Base-by-base conservation (phyloP, 2,329 filamentous ascomycete species). In the Colletotrichum musicola region DNA sequence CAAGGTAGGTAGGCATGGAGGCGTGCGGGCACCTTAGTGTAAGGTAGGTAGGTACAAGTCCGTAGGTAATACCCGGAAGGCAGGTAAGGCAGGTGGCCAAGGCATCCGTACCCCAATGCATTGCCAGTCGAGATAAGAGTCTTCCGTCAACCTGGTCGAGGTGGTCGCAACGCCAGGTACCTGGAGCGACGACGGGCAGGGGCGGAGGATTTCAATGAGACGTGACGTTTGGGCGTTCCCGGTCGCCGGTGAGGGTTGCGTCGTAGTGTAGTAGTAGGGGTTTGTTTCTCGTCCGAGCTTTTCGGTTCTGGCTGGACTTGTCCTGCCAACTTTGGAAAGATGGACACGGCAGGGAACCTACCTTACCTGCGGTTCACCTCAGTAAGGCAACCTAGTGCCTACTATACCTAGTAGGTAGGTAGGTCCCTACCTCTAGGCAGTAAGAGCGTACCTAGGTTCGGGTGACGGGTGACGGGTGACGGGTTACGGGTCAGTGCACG, bases 131-230 rank as follows among this genome's bases (percentile, higher is more conserved):
- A 49, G 27, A 64, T 50, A 55, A 55, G 22, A n/a, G 54, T 47
- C 61, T 68, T 54, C 65, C 61, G 58, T 25, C 42, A 58, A 68
- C 65, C 65, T 53, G 65, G 61, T 64, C 65, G 13, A 12, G 35
- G 65, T 64, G 42, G 49, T 49, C 54, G 38, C 49, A 25, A 59
- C n/a, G 54, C 65, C 65, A 64, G 65, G 61, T 68, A 59, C 54
- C 65, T 68, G 65, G 65, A 50, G 61, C 65, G 49, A 44, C 16
- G 35, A n/a, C 47, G 30, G 40, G 40, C 44, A n/a, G 42, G 25
- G 12, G 46, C 30, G 40, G 44, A 35, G 27, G 27, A 9, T 49
- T 59, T 64, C 30, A 47, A 58, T 27, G 50, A 53, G 25, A 58
- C 35, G 44, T 54, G 47, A 59, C 40, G 54, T 57, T 35, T 42